These are phyloP conservation scores for Moesziomyces antarcticus DNA, from an alignment of 1,284 basidiomycete species.

Conservation along the genomic window DNA sequence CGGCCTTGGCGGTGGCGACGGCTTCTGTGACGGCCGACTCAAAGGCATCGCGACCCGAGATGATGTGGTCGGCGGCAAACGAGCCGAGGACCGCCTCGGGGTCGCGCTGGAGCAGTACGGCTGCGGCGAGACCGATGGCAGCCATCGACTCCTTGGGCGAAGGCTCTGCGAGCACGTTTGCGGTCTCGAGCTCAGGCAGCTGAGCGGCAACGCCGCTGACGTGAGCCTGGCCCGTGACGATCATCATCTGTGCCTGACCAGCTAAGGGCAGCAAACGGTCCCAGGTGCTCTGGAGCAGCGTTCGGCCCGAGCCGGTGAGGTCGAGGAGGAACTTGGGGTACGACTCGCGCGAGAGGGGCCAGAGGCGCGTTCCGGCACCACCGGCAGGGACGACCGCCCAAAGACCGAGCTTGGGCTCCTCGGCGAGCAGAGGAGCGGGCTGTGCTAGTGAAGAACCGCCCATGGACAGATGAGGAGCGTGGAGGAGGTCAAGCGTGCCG, in stretches of 20 bases:
- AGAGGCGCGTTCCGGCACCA: conserved; percentile 65
- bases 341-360: conserved; percentile 63
- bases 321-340: conserved; percentile 67
- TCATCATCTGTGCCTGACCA: conserved; percentile 56
- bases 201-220: conserved; percentile 57
- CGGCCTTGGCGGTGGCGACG: conserved; percentile 62
- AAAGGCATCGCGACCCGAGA: conserved; percentile 66
- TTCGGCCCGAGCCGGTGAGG: conserved; percentile 61
- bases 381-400: conserved; percentile 67
- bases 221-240: conserved; percentile 63
- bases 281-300: conserved; percentile 64
- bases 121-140: conserved; percentile 66
- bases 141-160: conserved; percentile 66
- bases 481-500: conserved; percentile 18
- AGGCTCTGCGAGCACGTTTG: conserved; percentile 65
- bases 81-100: conserved; percentile 66
- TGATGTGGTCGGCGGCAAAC: conserved; percentile 68
- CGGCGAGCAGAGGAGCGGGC: conserved; percentile 53
- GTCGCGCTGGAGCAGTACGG: conserved; percentile 61
- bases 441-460: conserved; percentile 28
- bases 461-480: conserved; percentile 48
- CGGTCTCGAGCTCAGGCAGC: conserved; percentile 52
- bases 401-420: conserved; percentile 61
- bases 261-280: conserved; percentile 61
- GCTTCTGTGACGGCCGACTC: conserved; percentile 66